Percentiles rank a stretch among this genome's conserved stretches.
phyloP scores from a whole-genome alignment of 2,329 filamentous ascomycete genomes.

The Trichoderma atroviride region DNA sequence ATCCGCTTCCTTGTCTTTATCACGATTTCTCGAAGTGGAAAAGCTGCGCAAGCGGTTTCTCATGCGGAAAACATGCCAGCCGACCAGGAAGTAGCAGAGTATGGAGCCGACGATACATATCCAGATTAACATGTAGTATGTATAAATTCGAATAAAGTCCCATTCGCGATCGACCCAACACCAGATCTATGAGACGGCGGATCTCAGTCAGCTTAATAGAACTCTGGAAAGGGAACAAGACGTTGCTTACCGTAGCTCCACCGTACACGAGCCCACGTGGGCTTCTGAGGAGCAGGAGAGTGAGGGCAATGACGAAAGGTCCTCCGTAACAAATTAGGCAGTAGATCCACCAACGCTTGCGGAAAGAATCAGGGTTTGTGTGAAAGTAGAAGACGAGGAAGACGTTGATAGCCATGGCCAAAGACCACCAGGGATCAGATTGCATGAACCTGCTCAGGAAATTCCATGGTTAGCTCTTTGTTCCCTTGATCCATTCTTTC shows the following conservation, averaged over 20 bases:
- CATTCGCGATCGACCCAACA: constrained; percentile 61
- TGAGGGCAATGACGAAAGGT: constrained; percentile 67
- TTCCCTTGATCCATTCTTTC: neutral
- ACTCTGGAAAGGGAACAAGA: neutral
- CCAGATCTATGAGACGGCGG: constrained; percentile 52
- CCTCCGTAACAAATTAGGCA: constrained; percentile 70
- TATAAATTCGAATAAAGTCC: constrained; percentile 61
- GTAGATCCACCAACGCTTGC: constrained; percentile 73
- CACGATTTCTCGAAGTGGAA: constrained; percentile 42
- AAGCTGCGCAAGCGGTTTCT: constrained; percentile 59
- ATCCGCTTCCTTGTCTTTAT: constrained; percentile 35
- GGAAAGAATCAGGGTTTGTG: constrained; percentile 67
- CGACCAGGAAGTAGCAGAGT: constrained; percentile 59
- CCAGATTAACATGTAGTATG: constrained; percentile 65
- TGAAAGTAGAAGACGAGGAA: constrained; percentile 68
- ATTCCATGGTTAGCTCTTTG: neutral
- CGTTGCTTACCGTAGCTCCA: constrained; percentile 54
- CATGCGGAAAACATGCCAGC: constrained; percentile 62
- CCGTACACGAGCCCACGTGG: constrained; percentile 53
- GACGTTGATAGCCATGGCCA: constrained; percentile 82
- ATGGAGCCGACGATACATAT: constrained; percentile 59
- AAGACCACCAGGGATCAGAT: constrained; percentile 74
- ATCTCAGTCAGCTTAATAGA: neutral
- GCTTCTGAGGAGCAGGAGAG: constrained; percentile 61
- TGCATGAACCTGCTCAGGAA: constrained; percentile 67